Conservation (phyloP, 2,329 filamentous ascomycete genomes). For the Curvularia spicifera region DNA sequence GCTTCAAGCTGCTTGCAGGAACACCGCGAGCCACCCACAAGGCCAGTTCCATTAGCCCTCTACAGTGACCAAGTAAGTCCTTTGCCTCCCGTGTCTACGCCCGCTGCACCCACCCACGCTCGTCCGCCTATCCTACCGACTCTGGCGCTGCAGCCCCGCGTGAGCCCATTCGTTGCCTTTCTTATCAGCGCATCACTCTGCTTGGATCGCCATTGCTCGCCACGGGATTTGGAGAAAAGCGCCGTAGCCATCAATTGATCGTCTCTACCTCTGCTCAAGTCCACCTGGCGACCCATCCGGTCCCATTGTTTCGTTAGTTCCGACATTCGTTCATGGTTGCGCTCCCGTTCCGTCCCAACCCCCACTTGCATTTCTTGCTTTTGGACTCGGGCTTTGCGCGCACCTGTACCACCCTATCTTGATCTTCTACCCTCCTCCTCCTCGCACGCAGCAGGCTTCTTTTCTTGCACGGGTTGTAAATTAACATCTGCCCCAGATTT, state of each 20-base stretch:
- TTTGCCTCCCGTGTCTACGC: constrained; percentile 21
- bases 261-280: constrained; percentile 18
- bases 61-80: constrained; percentile 45
- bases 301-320: constrained; percentile 21
- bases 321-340: constrained; percentile 19
- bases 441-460: background rate
- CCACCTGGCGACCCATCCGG: constrained; percentile 30
- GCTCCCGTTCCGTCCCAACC: constrained; percentile 8
- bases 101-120: constrained; percentile 21
- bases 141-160: constrained; percentile 34
- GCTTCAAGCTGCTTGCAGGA: constrained; percentile 41
- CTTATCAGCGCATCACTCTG: constrained; percentile 42
- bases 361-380: constrained; percentile 26
- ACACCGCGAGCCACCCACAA: constrained; percentile 35
- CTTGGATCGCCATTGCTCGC: constrained; percentile 38
- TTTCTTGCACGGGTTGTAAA: constrained; percentile 6
- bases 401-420: constrained; percentile 7
- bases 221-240: constrained; percentile 25
- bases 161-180: constrained; percentile 40
- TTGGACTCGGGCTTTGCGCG: constrained; percentile 23
- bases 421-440: background rate
- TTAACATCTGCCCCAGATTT: constrained; percentile 27
- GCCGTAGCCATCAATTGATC: constrained; percentile 33
- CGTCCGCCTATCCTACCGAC: constrained; percentile 6
- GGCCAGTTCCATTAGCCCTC: constrained; percentile 34